Percentiles rank a stretch among this genome's conserved stretches.
Evolutionary conservation across 2,329 filamentous ascomycete species (phyloP).

Genomic region (Trichoderma hamatum): DNA sequence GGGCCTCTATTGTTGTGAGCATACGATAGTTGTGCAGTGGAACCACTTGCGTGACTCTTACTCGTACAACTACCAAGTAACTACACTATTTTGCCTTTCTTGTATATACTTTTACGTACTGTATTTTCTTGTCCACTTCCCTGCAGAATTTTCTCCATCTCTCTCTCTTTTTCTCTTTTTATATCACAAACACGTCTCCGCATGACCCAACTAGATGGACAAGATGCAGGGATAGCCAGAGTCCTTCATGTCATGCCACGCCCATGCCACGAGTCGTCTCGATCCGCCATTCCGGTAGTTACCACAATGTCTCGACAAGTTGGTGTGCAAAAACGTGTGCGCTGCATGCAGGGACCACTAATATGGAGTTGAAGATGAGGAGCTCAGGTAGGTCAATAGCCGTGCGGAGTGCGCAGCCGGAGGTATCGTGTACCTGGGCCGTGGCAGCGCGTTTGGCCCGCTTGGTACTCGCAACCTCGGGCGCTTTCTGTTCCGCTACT

Average conservation of each 20-base stretch:
- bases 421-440: background rate
- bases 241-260: conserved; percentile 4
- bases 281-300: conserved; percentile 17
- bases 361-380: conserved; percentile 17
- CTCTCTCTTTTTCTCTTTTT: background rate
- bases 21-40: background rate
- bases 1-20: background rate
- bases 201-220: background rate
- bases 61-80: background rate
- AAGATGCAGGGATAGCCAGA: conserved; percentile 10
- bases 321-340: conserved; percentile 16
- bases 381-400: conserved; percentile 8
- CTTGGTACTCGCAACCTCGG: conserved; percentile 7
- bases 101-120: background rate
- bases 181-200: background rate
- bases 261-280: conserved; percentile 16
- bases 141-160: background rate
- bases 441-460: too few relatives aligned
- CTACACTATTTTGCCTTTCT: background rate
- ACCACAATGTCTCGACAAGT: conserved; percentile 9
- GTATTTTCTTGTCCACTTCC: background rate
- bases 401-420: background rate
- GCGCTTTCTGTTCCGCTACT: background rate
- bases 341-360: conserved; percentile 22
- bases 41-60: background rate